Evolutionary conservation across 345 rosid genomes (phyloP).

Genomic region (Rhizophora mangle): DNA sequence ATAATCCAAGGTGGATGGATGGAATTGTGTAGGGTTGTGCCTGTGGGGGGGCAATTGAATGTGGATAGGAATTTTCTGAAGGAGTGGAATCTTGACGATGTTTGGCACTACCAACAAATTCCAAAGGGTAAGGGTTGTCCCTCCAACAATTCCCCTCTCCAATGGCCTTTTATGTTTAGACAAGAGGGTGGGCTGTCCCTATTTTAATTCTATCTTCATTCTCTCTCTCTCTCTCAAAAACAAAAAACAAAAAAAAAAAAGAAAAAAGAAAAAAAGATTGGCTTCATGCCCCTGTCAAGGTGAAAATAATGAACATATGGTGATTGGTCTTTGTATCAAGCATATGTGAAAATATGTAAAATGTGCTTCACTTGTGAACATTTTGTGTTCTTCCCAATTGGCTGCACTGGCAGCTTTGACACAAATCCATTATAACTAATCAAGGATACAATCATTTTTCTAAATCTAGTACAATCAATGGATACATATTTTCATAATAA

Average conservation of each 20-base stretch:
- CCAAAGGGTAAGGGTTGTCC: slow-evolving; percentile 22
- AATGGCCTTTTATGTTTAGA: slow-evolving; percentile 6
- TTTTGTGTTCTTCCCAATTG: neutral
- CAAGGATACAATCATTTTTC: no score
- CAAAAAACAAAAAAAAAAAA: no score
- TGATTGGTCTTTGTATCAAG: no score
- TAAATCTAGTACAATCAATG: no score
- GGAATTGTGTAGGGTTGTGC: slow-evolving; percentile 12
- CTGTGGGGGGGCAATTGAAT: slow-evolving; percentile 22
- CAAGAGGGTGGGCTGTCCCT: slow-evolving; percentile 11
- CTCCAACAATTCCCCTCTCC: slow-evolving; percentile 6
- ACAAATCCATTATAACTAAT: no score
- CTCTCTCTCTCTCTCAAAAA: neutral
- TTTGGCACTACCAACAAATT: slow-evolving; percentile 26
- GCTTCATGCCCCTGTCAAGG: neutral
- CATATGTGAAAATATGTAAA: neutral
- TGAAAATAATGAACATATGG: neutral
- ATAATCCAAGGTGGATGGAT: slow-evolving; percentile 10
- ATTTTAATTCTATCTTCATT: neutral
- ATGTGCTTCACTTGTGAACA: slow-evolving; percentile 1
- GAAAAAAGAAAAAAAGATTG: no score
- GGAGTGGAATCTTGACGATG: slow-evolving; percentile 44
- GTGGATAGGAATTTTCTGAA: slow-evolving; percentile 19
- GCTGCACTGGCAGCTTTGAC: no score
- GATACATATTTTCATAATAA: no score